Percentiles rank a stretch among this genome's conserved stretches.
Conservation (phyloP, 1,139 yeast species). For the Tardiomyces digboiensis region DNA sequence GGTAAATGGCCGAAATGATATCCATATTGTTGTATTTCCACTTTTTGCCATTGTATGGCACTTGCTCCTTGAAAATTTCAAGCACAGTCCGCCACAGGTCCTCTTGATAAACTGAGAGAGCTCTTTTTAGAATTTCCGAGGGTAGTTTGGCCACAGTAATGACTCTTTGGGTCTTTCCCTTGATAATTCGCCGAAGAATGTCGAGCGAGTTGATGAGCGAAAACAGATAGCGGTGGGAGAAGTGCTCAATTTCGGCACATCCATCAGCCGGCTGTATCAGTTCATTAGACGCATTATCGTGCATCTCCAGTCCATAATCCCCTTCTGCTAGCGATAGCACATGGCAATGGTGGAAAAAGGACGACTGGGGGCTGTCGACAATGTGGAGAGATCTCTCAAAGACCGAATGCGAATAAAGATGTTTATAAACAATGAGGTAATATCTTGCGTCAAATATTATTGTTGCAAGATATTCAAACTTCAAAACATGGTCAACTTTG, state of each 20-base stretch:
- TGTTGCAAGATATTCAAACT: conserved; percentile 65
- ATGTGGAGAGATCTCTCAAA: conserved; percentile 20
- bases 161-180: conserved; percentile 32
- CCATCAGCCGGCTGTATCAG: conserved; percentile 5
- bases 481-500: conserved; percentile 58
- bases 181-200: conserved; percentile 26
- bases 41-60: conserved; percentile 88
- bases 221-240: conserved; percentile 23
- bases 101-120: conserved; percentile 42
- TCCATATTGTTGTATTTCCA: conserved; percentile 97
- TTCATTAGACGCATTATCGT: conserved; percentile 7
- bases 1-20: conserved; percentile 74
- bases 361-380: conserved; percentile 31
- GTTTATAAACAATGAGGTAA: conserved; percentile 36
- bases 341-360: conserved; percentile 38
- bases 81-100: conserved; percentile 63
- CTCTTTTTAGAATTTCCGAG: conserved; percentile 30
- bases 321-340: conserved; percentile 9
- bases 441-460: conserved; percentile 67
- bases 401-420: conserved; percentile 28
- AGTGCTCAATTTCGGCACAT: conserved; percentile 11
- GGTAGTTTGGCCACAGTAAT: conserved; percentile 33
- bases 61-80: conserved; percentile 61
- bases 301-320: not conserved
- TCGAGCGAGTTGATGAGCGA: conserved; percentile 25